Conservation (phyloP, 164 flowering plant species). For the Umbellularia californica region DNA sequence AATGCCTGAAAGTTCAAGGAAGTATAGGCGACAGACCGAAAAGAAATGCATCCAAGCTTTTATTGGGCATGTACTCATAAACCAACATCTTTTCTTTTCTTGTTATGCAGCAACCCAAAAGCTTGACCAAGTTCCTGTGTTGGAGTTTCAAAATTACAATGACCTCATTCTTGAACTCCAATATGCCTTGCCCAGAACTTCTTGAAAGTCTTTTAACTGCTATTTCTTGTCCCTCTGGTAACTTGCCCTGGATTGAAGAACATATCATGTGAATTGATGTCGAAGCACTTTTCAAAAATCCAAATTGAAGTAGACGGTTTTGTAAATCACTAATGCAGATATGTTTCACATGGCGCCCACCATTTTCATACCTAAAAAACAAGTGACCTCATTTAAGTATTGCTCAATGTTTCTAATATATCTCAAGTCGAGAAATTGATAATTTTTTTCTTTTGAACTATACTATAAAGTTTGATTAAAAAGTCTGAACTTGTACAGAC, state of each 20-base stretch:
- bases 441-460: too few relatives aligned
- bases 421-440: too few relatives aligned
- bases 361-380: too few relatives aligned
- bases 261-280: too few relatives aligned
- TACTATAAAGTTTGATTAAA: too few relatives aligned
- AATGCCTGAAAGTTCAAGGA: neutral
- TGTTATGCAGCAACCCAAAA: constrained; percentile 11
- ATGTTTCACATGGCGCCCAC: too few relatives aligned
- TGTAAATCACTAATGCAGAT: too few relatives aligned
- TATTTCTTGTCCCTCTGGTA: constrained; percentile 3
- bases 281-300: too few relatives aligned
- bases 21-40: neutral
- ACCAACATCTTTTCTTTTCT: constrained; percentile 6
- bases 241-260: constrained; percentile 2
- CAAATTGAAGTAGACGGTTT: too few relatives aligned
- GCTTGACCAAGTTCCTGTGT: constrained; percentile 13
- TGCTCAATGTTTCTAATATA: too few relatives aligned
- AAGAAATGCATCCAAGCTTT: constrained; percentile 5
- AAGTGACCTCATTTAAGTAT: too few relatives aligned
- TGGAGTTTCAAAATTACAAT: constrained; percentile 10
- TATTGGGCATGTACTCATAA: constrained; percentile 28
- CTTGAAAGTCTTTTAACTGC: constrained; percentile 17
- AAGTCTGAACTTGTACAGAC: neutral
- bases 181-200: constrained; percentile 21
- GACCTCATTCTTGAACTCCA: constrained; percentile 37